phyloP scores from a whole-genome alignment of 2,329 filamentous ascomycete genomes.

The Alternaria gansuensis region DNA sequence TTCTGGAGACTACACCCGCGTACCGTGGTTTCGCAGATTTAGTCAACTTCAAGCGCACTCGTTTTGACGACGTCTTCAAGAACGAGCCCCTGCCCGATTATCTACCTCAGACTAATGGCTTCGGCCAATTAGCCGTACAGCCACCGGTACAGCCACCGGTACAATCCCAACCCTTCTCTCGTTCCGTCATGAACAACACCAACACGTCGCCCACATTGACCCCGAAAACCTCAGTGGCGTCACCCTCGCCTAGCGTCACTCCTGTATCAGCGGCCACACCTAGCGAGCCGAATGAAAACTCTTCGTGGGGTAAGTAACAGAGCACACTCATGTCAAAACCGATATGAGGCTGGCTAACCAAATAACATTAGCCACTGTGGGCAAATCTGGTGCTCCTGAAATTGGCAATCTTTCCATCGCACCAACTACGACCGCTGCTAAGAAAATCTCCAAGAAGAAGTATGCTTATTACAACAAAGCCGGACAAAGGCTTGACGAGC shows the following conservation, averaged over 20 bases:
- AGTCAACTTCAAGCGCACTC: slow-evolving; percentile 51
- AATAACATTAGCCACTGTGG: slow-evolving; percentile 54
- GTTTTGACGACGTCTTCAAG: slow-evolving; percentile 56
- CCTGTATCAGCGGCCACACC: slow-evolving; percentile 26
- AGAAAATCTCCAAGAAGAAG: slow-evolving; percentile 42
- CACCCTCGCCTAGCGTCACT: slow-evolving; percentile 34
- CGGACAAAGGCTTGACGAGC: slow-evolving; percentile 55
- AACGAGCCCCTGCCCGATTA: slow-evolving; percentile 52
- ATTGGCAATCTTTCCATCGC: slow-evolving; percentile 54
- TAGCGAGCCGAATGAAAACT: slow-evolving; percentile 28
- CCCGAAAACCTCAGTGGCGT: slow-evolving; percentile 23
- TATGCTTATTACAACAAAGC: slow-evolving; percentile 55
- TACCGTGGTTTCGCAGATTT: slow-evolving; percentile 55
- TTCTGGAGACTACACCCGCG: slow-evolving; percentile 57
- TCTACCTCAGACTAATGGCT: slow-evolving; percentile 13
- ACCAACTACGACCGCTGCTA: slow-evolving; percentile 23
- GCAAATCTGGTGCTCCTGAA: slow-evolving; percentile 44
- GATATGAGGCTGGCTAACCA: slow-evolving; percentile 10
- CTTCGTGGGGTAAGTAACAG: slow-evolving; percentile 31
- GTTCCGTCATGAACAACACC: slow-evolving; percentile 28
- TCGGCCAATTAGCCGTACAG: slow-evolving; percentile 10
- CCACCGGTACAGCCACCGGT: slow-evolving; percentile 22
- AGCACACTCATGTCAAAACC: neutral
- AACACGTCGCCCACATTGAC: slow-evolving; percentile 24
- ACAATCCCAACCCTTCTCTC: slow-evolving; percentile 28